Base-by-base conservation (phyloP, 208 protist species). In the Phytomonas sp. region DNA sequence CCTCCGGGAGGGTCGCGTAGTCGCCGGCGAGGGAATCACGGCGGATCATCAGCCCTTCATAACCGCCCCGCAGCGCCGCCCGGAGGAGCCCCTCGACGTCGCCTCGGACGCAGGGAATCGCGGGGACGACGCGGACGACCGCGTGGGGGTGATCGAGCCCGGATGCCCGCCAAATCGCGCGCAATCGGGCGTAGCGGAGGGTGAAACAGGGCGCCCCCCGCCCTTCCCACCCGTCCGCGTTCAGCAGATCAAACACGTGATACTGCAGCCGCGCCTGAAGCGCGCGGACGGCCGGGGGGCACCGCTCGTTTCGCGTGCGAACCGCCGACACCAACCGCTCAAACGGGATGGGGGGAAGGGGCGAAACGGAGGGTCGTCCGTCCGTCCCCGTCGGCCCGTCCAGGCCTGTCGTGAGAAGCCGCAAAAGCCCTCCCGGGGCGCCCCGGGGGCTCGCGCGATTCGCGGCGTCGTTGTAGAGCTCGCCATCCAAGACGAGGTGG, bases 31-130 rank as follows among this genome's bases (percentile, higher is more conserved):
- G 60, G 15, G 61, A 31, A 33, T 88, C 85, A 5, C 86, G 81
- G 30, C 92, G 92, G 0, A 96, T 73, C 81, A 96, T 94, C 20
- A 95, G 63, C 1, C 92, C 92, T 51, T 96, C 92, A 75, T 93
- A 95, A 31, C 92, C 89, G 31, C 83, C 67, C n/a, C 32, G 62
- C 64, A 94, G 67, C n/a, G 81, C 78, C 0, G 73, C 72, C 5
- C 72, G 76, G 30, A 95, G 73, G 11, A 74, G 64, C 56, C 29
- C 62, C n/a, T 84, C 73, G 15, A 89, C 78, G 3, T 75, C 65
- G 7, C 66, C 51, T 56, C 82, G 75, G 33, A 40, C 78, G 43
- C 78, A 82, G 23, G 63, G 56, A 28, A 81, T 51, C 36, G 70
- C 77, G 29, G 89, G 89, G 59, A 95, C 84, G 0, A 84, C 67